Evolutionary conservation across 2,329 filamentous ascomycete genomes (phyloP).

Genomic region (Aspergillus caelatus): DNA sequence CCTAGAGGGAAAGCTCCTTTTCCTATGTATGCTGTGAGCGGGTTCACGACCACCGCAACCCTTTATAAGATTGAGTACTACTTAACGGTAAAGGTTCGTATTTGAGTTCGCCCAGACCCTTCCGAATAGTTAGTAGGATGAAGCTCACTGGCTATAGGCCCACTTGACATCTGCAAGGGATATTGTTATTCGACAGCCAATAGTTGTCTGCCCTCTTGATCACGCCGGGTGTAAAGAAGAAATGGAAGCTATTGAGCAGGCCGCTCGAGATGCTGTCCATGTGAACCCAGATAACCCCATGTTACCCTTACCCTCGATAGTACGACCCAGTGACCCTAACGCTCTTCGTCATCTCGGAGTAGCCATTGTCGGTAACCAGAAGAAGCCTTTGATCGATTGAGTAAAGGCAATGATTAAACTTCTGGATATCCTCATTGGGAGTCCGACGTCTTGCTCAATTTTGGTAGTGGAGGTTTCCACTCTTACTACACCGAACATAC

Average conservation of each 20-base stretch:
- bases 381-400: constrained; percentile 70
- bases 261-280: constrained; percentile 86
- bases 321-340: constrained; percentile 73
- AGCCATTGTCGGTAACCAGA: constrained; percentile 62
- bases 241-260: constrained; percentile 97
- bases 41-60: constrained; percentile 90
- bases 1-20: constrained; percentile 84
- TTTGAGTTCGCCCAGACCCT: background rate
- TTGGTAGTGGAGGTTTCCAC: background rate
- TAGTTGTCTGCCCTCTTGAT: constrained; percentile 93
- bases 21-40: constrained; percentile 82
- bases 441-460: constrained; percentile 15
- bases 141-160: constrained; percentile 59
- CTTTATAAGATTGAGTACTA: constrained; percentile 99
- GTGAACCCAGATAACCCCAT: constrained; percentile 90
- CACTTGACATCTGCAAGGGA: constrained; percentile 85
- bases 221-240: constrained; percentile 96
- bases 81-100: constrained; percentile 81
- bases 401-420: background rate
- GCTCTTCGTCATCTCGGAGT: constrained; percentile 64
- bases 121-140: background rate
- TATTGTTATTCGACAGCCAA: constrained; percentile 84
- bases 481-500: constrained; percentile 3
- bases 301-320: constrained; percentile 82
- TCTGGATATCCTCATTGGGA: constrained; percentile 12